Evolutionary conservation across 2,329 filamentous ascomycete genomes (phyloP), one percentile per base, ranked within the genome.

Genomic region (Exserohilum rostratum): DNA sequence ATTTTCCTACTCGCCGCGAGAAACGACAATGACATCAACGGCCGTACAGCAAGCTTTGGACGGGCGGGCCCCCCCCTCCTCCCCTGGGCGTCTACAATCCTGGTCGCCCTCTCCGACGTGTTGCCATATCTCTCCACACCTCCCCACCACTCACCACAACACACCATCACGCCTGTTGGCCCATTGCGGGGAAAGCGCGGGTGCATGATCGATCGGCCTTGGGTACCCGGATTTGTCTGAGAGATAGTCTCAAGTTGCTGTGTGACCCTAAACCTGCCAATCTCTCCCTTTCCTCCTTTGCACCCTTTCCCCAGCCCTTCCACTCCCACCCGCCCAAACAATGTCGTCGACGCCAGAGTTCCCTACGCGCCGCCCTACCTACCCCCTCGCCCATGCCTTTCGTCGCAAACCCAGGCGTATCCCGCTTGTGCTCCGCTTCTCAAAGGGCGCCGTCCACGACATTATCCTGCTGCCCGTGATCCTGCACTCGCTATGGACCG

Each of bases 361-460:
- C 13, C 62, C 57, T 22, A 48, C 52, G 38, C 72, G 71, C 43
- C 65, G 61, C n/a, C 72, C 77, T 13, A 80, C 78, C 3, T 79
- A 79, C 58, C 78, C 79, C 2, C 71, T 78, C 35, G 79, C 78
- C 44, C 70, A 81, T 58, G 73, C 75, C 13, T 70, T 73, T 33
- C 77, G 79, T 56, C 75, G 73, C 42, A 82, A 82, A 64, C 79
- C 79, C 22, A 71, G 77, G 3, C 83, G 86, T 73, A 83, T 85
- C 78, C 86, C 86, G 13, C 77, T 88, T 5, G 85, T 87, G 13
- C 78, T 88, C 38, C 82, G 86, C 57, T 87, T 88, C 72, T 80
- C 83, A 68, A 87, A 87, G 68, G 86, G 86, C 45, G 83, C 85
- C 3, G 83, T 88, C 50, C 86, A 88, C 69, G 74, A 73, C 53